Evolutionary conservation across 768 basidiomycete species (phyloP), one percentile per base, ranked within the genome.

Genomic region (Panaeolus papilionaceus): DNA sequence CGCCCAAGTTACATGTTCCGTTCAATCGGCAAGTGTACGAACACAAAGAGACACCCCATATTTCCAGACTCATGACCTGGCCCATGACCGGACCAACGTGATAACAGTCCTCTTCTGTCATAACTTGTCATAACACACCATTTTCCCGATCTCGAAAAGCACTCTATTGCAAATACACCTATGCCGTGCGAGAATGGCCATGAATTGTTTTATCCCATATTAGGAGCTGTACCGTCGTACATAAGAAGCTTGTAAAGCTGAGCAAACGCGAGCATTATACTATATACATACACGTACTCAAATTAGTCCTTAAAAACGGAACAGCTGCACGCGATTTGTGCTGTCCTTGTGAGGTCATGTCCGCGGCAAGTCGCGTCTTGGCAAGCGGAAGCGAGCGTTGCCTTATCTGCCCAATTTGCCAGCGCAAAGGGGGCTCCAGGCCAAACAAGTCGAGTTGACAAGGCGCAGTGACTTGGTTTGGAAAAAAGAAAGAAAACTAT

Each of bases 351-450:
- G 45, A 45, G 45, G 45, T 45, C 49, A 51, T 51, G 54, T 58
- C 54, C 54, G 54, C 28, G 54, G 54, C 54, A 58, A 58, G 54
- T 58, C 26, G 54, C 54, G 28, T 58, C 54, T 58, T 58, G 54
- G 54, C 54, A 37, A 12, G 54, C 33, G 33, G 54, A 28, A 12
- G 28, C 54, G 54, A 58, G 3, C 12, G 14, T 33, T 16, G 14
- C 26, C 54, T 18, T 58, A 58, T 58, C 54, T 58, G 33, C 49
- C 49, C 49, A 28, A 26, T 51, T 45, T 45, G 45, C 47, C 47
- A 49, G 47, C 47, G 4, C 23, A 49, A 49, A n/a, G 16, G 16
- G n/a, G 33, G 26, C 49, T 11, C 49, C 10, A 51, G 49, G 10
- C 23, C 20, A 26, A 23, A 7, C 26, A 51, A 23, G 39, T 4